Percentiles rank a stretch among this genome's conserved stretches.
These are phyloP conservation scores for Ilyonectria robusta DNA, from an alignment of 2,329 filamentous ascomycete species.

Conservation along the genomic window DNA sequence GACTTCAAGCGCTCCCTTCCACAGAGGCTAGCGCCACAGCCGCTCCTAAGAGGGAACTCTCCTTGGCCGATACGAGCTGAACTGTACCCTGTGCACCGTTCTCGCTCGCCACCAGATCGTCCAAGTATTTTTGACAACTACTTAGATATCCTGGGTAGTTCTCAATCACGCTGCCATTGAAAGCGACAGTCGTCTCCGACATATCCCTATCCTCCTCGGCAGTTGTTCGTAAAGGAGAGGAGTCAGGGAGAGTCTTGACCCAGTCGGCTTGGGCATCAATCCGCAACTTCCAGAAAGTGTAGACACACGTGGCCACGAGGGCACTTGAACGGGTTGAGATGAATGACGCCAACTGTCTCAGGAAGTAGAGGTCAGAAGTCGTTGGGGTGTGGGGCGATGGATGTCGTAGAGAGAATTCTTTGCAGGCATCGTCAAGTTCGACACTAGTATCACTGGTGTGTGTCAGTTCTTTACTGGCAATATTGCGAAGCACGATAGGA, in stretches of 20 bases:
- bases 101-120: slow-evolving; percentile 66
- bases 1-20: slow-evolving; percentile 38
- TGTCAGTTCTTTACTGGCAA: slow-evolving; percentile 37
- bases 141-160: slow-evolving; percentile 79
- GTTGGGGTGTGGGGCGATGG: slow-evolving; percentile 60
- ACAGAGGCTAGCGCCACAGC: slow-evolving; percentile 75
- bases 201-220: slow-evolving; percentile 66
- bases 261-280: slow-evolving; percentile 61
- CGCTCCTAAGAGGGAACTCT: slow-evolving; percentile 82
- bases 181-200: slow-evolving; percentile 74
- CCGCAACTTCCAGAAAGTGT: slow-evolving; percentile 71
- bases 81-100: slow-evolving; percentile 61
- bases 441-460: slow-evolving; percentile 60
- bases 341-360: slow-evolving; percentile 67
- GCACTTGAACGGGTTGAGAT: slow-evolving; percentile 72
- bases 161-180: slow-evolving; percentile 85
- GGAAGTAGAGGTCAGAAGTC: slow-evolving; percentile 63
- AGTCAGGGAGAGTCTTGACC: slow-evolving; percentile 47
- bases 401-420: slow-evolving; percentile 65
- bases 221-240: slow-evolving; percentile 56
- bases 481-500: slow-evolving; percentile 25
- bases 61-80: slow-evolving; percentile 76
- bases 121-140: slow-evolving; percentile 74
- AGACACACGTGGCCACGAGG: slow-evolving; percentile 71
- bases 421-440: slow-evolving; percentile 59